phyloP scores from a whole-genome alignment of 352 stramenopile species.

The Phytophthora brassicae region DNA sequence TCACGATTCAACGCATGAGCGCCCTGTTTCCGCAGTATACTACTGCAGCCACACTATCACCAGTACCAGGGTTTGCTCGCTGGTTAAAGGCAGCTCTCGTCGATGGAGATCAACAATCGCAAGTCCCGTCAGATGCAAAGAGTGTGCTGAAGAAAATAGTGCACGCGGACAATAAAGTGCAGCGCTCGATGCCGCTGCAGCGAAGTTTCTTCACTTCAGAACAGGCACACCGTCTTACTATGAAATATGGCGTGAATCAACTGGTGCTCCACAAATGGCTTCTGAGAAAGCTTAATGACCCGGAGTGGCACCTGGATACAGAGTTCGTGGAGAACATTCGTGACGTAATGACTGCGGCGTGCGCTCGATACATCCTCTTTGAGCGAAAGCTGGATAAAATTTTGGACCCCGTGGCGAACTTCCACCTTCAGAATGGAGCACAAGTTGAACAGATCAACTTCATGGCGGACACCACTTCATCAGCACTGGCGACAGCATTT shows the following conservation, averaged over 20 bases:
- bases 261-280: constrained; percentile 70
- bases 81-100: constrained; percentile 66
- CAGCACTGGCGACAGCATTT: constrained; percentile 46
- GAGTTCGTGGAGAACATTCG: constrained; percentile 51
- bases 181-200: constrained; percentile 27
- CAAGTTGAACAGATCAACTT: constrained; percentile 89
- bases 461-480: constrained; percentile 58
- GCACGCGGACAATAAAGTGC: constrained; percentile 12
- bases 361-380: constrained; percentile 80
- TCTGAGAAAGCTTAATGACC: constrained; percentile 50
- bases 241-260: constrained; percentile 64
- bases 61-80: constrained; percentile 69
- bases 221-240: constrained; percentile 49
- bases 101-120: constrained; percentile 24
- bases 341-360: constrained; percentile 58
- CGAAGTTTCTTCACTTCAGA: constrained; percentile 53
- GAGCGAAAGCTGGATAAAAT: constrained; percentile 78
- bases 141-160: constrained; percentile 21
- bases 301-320: constrained; percentile 50
- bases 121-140: constrained; percentile 13
- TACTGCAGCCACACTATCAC: constrained; percentile 73
- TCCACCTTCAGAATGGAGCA: constrained; percentile 83
- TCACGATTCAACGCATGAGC: constrained; percentile 80
- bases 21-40: constrained; percentile 64
- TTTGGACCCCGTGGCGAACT: constrained; percentile 81